Base-by-base conservation (phyloP, 2,329 filamentous ascomycete genomes). In the Scorias spongiosa region DNA sequence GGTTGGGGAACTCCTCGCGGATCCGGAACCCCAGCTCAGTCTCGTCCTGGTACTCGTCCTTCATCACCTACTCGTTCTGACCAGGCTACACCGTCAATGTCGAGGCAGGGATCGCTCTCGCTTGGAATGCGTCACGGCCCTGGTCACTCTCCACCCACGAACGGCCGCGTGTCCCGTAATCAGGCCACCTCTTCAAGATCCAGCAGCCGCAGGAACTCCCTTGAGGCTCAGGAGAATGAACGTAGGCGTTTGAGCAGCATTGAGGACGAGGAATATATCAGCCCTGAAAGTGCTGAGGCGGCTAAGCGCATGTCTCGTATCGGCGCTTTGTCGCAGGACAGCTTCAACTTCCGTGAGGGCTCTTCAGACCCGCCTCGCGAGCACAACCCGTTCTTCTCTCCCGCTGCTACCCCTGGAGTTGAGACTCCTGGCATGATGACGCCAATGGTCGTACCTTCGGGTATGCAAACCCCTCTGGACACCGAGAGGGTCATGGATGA, bases 401-500 rank as follows among this genome's bases (percentile, higher is more conserved):
- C 49, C 8, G 43, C 48, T 12, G 41, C 43, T 9, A 50, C 45
- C 10, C 49, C 53, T n/a, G 40, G 46, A 14, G 40, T 41, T 4
- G 48, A 52, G 28, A 54, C 48, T 10, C 53, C 54, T 11, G 48
- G 47, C 28, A 49, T 48, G 37, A 47, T 47, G 38, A 57, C 52
- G 28, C 50, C 54, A 2, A 28, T 12, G 12, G 11, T 14, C 11
- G 12, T 40, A 12, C 39, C 20, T 10, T 43, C 40, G 36, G 43
- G 46, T 5, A 50, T 54, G 5, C 53, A 55, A 41, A 56, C 53
- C 1, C 56, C 55, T 8, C 63, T 80, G 20, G 76, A 72, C 26
- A 64, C 78, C 3, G 65, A 75, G 43, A 67, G 67, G 2, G 68
- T 81, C 28, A 67, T 79, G 20, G 74, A 76, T 14, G 74, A 75